Conservation (phyloP, 257 asterid species). For the Solanum gracilifrons region DNA sequence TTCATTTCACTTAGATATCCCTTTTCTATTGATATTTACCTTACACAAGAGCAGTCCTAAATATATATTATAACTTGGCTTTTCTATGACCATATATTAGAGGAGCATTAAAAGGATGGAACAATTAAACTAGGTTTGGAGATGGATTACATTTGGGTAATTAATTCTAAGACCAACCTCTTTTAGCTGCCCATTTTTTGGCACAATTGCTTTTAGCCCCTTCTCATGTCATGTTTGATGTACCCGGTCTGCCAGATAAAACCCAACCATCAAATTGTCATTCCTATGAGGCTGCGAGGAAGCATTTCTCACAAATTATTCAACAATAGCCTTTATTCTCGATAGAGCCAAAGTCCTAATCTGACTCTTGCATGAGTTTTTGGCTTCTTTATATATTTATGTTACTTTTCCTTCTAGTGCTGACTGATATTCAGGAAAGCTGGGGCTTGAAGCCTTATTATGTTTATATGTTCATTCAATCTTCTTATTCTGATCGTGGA, state of each 20-base stretch:
- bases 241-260: neutral
- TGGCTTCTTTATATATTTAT: neutral
- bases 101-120: neutral
- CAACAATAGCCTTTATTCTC: neutral
- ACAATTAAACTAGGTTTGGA: neutral
- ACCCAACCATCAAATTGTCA: neutral
- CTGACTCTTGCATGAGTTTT: neutral
- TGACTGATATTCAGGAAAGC: neutral
- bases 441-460: neutral
- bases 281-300: neutral
- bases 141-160: neutral
- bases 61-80: neutral
- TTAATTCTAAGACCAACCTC: neutral
- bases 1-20: neutral
- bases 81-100: neutral
- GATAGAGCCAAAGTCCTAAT: neutral
- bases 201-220: neutral
- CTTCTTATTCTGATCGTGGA: neutral
- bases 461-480: neutral
- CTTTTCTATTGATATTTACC: neutral
- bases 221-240: neutral
- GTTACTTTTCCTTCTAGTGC: neutral
- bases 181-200: neutral
- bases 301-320: neutral
- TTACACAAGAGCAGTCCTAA: neutral